phyloP scores from a whole-genome alignment of 2,329 filamentous ascomycete genomes.

The Xylariaceae sp. region DNA sequence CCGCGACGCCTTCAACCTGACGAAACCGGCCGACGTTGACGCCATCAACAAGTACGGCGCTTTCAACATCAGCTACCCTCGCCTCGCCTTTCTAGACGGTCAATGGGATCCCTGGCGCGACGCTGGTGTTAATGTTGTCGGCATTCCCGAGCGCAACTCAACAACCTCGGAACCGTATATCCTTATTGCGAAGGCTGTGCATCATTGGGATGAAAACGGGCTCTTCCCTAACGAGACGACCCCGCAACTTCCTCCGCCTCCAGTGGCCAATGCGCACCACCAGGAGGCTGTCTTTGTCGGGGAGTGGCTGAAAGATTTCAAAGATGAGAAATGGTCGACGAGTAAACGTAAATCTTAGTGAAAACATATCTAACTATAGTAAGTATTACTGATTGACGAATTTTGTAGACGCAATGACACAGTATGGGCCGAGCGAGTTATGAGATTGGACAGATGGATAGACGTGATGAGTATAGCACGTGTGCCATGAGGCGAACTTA shows the following conservation, averaged over 20 bases:
- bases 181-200: constrained; percentile 65
- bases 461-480: too few relatives aligned
- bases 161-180: constrained; percentile 66
- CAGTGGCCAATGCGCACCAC: constrained; percentile 56
- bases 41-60: constrained; percentile 74
- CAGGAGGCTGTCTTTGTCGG: constrained; percentile 59
- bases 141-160: constrained; percentile 51
- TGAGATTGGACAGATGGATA: constrained; percentile 4
- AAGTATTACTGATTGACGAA: constrained; percentile 12
- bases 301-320: constrained; percentile 64
- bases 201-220: constrained; percentile 77
- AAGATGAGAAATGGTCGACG: constrained; percentile 17
- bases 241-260: constrained; percentile 51
- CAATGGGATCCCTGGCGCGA: constrained; percentile 77
- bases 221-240: constrained; percentile 61
- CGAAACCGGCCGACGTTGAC: constrained; percentile 56
- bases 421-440: constrained; percentile 13
- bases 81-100: constrained; percentile 74
- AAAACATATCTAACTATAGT: constrained; percentile 5
- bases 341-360: constrained; percentile 7
- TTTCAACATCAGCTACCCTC: constrained; percentile 66
- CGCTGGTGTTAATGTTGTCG: constrained; percentile 67
- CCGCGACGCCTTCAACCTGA: constrained; percentile 66
- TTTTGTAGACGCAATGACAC: constrained; percentile 16
- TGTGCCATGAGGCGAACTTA: too few relatives aligned